These are phyloP conservation scores for Trichoderma asperellum DNA, from an alignment of 2,329 filamentous ascomycete genomes.

Conservation along the genomic window DNA sequence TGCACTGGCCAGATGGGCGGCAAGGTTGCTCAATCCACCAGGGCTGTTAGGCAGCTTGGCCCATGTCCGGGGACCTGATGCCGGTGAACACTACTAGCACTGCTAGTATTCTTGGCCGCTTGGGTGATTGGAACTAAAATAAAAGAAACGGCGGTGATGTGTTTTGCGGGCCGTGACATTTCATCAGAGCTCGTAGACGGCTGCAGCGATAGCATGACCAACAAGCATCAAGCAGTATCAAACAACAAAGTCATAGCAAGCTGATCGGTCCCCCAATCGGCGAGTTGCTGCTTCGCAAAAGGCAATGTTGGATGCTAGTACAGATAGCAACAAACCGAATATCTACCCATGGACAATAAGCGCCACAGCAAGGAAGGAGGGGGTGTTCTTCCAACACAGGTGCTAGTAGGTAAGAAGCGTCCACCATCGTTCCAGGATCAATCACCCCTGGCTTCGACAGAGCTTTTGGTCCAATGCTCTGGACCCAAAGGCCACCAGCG, in stretches of 20 bases:
- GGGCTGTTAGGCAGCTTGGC: constrained; percentile 16
- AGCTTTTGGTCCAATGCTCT: constrained; percentile 28
- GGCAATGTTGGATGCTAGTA: background rate
- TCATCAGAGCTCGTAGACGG: constrained; percentile 1
- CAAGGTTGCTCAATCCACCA: constrained; percentile 13
- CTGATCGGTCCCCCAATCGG: constrained; percentile 2
- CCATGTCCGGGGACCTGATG: constrained; percentile 25
- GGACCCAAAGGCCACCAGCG: constrained; percentile 31
- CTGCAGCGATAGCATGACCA: background rate
- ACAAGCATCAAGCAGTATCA: background rate
- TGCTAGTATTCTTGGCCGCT: constrained; percentile 3
- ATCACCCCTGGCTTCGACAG: background rate
- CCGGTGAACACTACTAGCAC: constrained; percentile 18
- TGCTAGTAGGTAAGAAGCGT: background rate
- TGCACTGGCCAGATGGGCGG: background rate
- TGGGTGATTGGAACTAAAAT: background rate
- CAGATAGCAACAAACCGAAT: background rate
- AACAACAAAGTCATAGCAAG: background rate
- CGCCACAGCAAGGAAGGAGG: constrained; percentile 15
- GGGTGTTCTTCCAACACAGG: constrained; percentile 3
- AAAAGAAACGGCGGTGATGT: constrained; percentile 27
- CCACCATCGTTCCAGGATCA: constrained; percentile 4
- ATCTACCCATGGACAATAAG: background rate
- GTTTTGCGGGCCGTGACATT: constrained; percentile 8
- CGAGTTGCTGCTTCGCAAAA: background rate